phyloP scores from a whole-genome alignment of 1,139 yeast species.

The Lodderomyces beijingensis region DNA sequence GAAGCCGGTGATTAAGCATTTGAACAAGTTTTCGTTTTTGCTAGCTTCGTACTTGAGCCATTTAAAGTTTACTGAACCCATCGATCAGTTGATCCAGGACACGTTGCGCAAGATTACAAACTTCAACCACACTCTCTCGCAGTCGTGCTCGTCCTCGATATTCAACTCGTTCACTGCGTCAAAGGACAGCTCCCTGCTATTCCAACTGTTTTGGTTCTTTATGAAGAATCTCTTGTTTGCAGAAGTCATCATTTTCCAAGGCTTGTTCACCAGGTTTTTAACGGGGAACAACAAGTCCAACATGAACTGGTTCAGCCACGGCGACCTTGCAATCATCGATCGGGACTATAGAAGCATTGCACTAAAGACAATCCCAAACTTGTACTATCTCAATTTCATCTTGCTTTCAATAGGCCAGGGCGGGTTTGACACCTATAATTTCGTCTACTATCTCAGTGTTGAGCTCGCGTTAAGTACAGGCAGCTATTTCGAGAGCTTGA shows the following conservation, averaged over 20 bases:
- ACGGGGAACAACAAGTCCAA: constrained; percentile 9
- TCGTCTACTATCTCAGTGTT: constrained; percentile 51
- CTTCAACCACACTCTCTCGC: constrained; percentile 25
- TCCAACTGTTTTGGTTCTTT: constrained; percentile 31
- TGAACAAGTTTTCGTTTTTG: constrained; percentile 46
- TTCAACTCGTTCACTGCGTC: constrained; percentile 19
- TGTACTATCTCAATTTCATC: constrained; percentile 55
- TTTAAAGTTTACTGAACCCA: constrained; percentile 16
- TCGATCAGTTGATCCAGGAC: constrained; percentile 20
- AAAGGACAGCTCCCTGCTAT: constrained; percentile 11
- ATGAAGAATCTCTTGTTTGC: constrained; percentile 48
- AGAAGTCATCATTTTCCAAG: constrained; percentile 52
- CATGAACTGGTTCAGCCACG: constrained; percentile 7
- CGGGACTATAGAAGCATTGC: constrained; percentile 28
- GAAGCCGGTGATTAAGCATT: constrained; percentile 46
- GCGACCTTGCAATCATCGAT: constrained; percentile 10
- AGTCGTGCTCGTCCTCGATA: constrained; percentile 20
- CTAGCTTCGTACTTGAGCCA: constrained; percentile 31
- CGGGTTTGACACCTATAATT: constrained; percentile 67
- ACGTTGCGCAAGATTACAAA: constrained; percentile 18
- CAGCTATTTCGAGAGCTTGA: constrained; percentile 31
- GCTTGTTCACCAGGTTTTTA: constrained; percentile 41
- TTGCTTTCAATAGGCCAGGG: constrained; percentile 61
- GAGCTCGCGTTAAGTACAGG: constrained; percentile 33
- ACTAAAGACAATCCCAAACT: constrained; percentile 36